Percentiles rank a stretch among this genome's conserved stretches.
Evolutionary conservation across 257 asterid genomes (phyloP).

Genomic region (Eustoma russellianum): DNA sequence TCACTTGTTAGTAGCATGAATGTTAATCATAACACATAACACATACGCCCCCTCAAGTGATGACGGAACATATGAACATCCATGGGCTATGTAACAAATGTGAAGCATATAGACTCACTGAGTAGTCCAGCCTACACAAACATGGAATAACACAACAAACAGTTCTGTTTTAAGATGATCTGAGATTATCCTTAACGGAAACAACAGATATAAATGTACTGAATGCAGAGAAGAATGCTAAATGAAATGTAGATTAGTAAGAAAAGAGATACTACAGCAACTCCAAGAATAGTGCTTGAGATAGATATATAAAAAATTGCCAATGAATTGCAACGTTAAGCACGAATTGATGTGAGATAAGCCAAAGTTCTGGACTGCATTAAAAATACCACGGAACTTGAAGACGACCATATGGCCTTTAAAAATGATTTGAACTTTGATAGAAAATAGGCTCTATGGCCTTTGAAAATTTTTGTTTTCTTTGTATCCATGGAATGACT

Average conservation of each 20-base stretch:
- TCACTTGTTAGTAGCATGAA: too few relatives aligned
- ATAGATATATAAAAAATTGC: conserved; percentile 71
- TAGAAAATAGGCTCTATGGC: too few relatives aligned
- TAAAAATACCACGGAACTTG: conserved; percentile 94
- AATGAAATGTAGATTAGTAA: background rate
- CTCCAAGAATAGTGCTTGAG: conserved; percentile 73
- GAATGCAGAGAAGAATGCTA: background rate
- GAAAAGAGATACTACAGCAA: conserved; percentile 46
- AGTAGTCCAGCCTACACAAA: conserved; percentile 74
- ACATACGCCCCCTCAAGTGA: too few relatives aligned
- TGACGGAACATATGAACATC: too few relatives aligned
- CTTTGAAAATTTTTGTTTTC: too few relatives aligned
- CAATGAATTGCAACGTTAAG: conserved; percentile 55
- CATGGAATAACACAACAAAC: conserved; percentile 4
- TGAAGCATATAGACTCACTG: too few relatives aligned
- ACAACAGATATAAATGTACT: background rate
- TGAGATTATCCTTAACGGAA: conserved; percentile 5
- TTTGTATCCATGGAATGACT: too few relatives aligned
- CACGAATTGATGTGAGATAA: conserved; percentile 53
- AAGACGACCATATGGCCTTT: too few relatives aligned
- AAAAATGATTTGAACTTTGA: too few relatives aligned
- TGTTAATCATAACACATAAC: too few relatives aligned
- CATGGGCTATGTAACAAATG: too few relatives aligned
- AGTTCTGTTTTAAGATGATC: conserved; percentile 6
- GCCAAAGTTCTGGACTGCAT: conserved; percentile 92